Percentiles rank a stretch among this genome's conserved stretches.
phyloP scores from a whole-genome alignment of 1,284 basidiomycete genomes.

The Vanrija humicola region DNA sequence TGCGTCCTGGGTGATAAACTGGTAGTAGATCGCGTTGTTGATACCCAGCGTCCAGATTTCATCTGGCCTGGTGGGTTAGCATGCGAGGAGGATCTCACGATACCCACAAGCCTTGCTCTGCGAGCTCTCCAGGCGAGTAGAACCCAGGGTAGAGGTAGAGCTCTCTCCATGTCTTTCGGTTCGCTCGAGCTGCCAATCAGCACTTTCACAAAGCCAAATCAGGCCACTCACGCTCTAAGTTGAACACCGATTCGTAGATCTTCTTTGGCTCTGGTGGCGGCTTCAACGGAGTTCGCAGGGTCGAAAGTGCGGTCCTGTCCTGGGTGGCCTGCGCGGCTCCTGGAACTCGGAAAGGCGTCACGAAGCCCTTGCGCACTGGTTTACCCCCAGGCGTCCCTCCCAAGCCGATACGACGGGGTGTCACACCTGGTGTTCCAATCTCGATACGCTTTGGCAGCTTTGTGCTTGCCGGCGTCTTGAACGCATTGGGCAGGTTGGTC shows the following conservation, averaged over 20 bases:
- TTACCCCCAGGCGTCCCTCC: slow-evolving; percentile 28
- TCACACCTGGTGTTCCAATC: slow-evolving; percentile 28
- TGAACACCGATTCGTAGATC: slow-evolving; percentile 33
- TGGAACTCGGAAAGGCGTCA: slow-evolving; percentile 42
- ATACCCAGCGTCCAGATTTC: slow-evolving; percentile 62
- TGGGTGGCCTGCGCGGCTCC: slow-evolving; percentile 1
- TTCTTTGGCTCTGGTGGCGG: slow-evolving; percentile 1
- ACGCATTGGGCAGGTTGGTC: slow-evolving; percentile 22
- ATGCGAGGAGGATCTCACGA: not conserved
- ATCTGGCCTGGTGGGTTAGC: slow-evolving; percentile 29
- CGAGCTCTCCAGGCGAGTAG: slow-evolving; percentile 55
- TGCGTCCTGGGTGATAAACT: slow-evolving; percentile 53
- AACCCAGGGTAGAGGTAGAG: slow-evolving; percentile 57
- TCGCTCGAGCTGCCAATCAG: slow-evolving; percentile 14
- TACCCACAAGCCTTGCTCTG: slow-evolving; percentile 62
- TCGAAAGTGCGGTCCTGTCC: not conserved
- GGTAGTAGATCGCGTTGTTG: slow-evolving; percentile 60
- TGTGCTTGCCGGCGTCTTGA: slow-evolving; percentile 9
- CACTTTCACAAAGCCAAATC: slow-evolving; percentile 5
- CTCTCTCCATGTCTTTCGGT: slow-evolving; percentile 20
- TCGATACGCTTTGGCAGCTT: slow-evolving; percentile 19
- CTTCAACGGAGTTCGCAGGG: not conserved
- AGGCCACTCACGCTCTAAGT: slow-evolving; percentile 33
- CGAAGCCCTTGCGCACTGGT: slow-evolving; percentile 26
- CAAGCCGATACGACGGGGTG: slow-evolving; percentile 39